Percentiles rank a stretch among this genome's conserved stretches.
phyloP scores from a whole-genome alignment of 331 rosid species.

The Pyrus hybrid region DNA sequence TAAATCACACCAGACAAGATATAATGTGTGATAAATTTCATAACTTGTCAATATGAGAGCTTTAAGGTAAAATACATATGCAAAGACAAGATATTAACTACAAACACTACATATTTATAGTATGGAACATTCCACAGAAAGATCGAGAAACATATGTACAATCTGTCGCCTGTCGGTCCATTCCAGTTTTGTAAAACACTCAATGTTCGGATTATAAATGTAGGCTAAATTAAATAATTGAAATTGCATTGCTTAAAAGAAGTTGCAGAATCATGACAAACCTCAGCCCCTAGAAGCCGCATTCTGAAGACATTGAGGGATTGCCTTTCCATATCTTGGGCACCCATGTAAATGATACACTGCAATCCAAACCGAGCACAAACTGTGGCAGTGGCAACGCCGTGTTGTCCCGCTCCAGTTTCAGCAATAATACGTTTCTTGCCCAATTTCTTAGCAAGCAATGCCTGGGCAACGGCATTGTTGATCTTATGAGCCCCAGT shows the following conservation, averaged over 20 bases:
- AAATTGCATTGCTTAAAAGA: background rate
- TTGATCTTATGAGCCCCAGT: slow-evolving; percentile 97
- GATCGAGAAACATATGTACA: background rate
- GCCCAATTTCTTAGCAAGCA: slow-evolving; percentile 81
- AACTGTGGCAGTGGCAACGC: slow-evolving; percentile 96
- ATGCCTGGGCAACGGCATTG: slow-evolving; percentile 87
- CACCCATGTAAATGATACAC: slow-evolving; percentile 91
- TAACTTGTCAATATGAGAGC: no score
- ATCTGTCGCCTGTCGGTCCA: background rate
- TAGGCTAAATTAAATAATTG: background rate
- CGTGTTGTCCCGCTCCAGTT: slow-evolving; percentile 98
- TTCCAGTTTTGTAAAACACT: background rate
- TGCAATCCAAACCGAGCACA: slow-evolving; percentile 86
- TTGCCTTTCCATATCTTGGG: slow-evolving; percentile 94
- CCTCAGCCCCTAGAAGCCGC: slow-evolving; percentile 98
- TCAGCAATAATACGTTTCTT: slow-evolving; percentile 85
- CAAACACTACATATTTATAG: background rate
- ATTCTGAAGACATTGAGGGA: slow-evolving; percentile 87
- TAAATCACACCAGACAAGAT: background rate
- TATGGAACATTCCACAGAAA: background rate
- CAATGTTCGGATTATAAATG: background rate
- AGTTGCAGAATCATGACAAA: slow-evolving; percentile 19
- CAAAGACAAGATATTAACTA: no score
- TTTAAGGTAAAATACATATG: no score
- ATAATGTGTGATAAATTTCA: no score